A percentile compares a stretch with the other conserved stretches of the same genome.
phyloP scores from a whole-genome alignment of 1,284 basidiomycete genomes.

The Cronartium ribicola region DNA sequence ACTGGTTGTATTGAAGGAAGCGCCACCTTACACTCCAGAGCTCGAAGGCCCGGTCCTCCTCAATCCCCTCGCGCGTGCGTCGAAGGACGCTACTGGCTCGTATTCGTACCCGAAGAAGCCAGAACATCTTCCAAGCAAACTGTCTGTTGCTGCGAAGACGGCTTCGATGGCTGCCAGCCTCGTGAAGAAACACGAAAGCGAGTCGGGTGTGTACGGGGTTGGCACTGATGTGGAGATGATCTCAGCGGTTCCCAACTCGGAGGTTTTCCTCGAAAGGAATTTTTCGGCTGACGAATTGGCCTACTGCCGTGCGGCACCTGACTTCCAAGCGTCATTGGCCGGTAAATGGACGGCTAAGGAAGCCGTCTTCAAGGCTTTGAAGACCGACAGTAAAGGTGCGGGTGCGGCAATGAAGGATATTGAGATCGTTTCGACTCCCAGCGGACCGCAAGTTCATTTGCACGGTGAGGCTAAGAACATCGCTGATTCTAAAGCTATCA shows the following conservation, averaged over 20 bases:
- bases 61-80: constrained; percentile 85
- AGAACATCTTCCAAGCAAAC: constrained; percentile 51
- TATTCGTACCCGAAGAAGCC: constrained; percentile 69
- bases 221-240: constrained; percentile 66
- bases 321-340: constrained; percentile 82
- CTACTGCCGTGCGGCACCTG: constrained; percentile 84
- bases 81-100: constrained; percentile 68
- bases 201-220: constrained; percentile 46
- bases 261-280: constrained; percentile 79
- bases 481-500: constrained; percentile 70
- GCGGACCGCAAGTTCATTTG: constrained; percentile 54
- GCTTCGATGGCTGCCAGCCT: constrained; percentile 65
- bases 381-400: constrained; percentile 82
- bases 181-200: constrained; percentile 54
- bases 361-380: constrained; percentile 96
- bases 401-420: constrained; percentile 92
- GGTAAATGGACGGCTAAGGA: constrained; percentile 97
- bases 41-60: constrained; percentile 82
- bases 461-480: constrained; percentile 75
- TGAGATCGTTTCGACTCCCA: constrained; percentile 71
- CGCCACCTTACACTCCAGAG: constrained; percentile 82
- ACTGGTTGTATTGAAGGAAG: constrained; percentile 91
- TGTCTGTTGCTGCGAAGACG: constrained; percentile 53
- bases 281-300: constrained; percentile 82
- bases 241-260: constrained; percentile 76